Evolutionary conservation across 805 yeast genomes (phyloP).

Genomic region (Metschnikowia kofuensis): DNA sequence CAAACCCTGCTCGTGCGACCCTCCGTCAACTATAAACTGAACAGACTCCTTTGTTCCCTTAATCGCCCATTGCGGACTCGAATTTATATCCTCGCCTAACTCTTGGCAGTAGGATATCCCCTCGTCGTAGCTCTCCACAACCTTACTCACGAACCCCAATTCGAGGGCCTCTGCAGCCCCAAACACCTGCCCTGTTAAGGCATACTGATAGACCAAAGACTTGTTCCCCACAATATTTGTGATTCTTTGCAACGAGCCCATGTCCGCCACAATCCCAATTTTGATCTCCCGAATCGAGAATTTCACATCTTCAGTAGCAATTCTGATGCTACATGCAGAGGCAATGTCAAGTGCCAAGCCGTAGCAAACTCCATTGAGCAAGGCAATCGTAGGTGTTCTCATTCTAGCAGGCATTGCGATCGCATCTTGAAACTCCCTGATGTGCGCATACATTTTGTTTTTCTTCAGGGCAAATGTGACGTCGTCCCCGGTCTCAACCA

Average conservation of each 20-base stretch:
- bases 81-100: slow-evolving; percentile 47
- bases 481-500: slow-evolving; percentile 8
- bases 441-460: slow-evolving; percentile 33
- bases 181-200: slow-evolving; percentile 60
- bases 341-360: slow-evolving; percentile 73
- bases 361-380: slow-evolving; percentile 59
- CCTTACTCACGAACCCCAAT: slow-evolving; percentile 53
- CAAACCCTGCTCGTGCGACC: slow-evolving; percentile 43
- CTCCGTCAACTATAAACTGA: slow-evolving; percentile 40
- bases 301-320: slow-evolving; percentile 49
- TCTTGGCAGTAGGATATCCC: slow-evolving; percentile 50
- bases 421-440: slow-evolving; percentile 57
- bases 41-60: slow-evolving; percentile 59
- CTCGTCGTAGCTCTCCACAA: slow-evolving; percentile 43
- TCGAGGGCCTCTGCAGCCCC: slow-evolving; percentile 51
- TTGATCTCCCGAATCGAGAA: slow-evolving; percentile 68
- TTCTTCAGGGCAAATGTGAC: slow-evolving; percentile 18
- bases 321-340: slow-evolving; percentile 55
- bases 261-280: slow-evolving; percentile 75
- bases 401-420: slow-evolving; percentile 48
- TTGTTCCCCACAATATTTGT: slow-evolving; percentile 52
- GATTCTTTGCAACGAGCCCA: slow-evolving; percentile 71
- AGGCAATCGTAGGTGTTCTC: slow-evolving; percentile 60
- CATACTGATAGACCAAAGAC: slow-evolving; percentile 57
- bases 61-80: slow-evolving; percentile 56